Percentiles rank a stretch among this genome's conserved stretches.
Conservation (phyloP, 192 early-diverging fungal genomes). For the Lobosporangium transversale region DNA sequence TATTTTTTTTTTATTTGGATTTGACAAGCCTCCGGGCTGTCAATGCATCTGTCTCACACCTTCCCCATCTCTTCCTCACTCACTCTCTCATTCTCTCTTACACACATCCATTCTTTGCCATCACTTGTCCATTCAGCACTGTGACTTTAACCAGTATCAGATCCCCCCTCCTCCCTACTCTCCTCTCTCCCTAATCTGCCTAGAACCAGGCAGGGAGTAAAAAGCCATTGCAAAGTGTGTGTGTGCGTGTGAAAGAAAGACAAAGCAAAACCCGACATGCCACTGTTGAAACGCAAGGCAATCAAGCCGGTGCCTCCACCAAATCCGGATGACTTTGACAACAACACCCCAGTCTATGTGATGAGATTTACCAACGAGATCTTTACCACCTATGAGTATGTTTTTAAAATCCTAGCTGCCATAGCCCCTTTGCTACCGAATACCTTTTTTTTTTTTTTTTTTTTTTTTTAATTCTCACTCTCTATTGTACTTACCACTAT, state of each 20-base stretch:
- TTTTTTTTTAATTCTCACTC: too few species aligned
- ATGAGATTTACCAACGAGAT: slow-evolving; percentile 66
- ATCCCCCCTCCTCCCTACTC: background rate
- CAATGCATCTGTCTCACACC: too few species aligned
- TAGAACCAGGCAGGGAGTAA: background rate
- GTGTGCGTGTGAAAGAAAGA: too few species aligned
- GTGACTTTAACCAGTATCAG: background rate
- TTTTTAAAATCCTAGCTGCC: background rate
- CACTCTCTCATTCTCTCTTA: background rate
- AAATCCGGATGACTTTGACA: slow-evolving; percentile 41
- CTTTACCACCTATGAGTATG: slow-evolving; percentile 69
- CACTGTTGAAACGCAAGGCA: slow-evolving; percentile 47
- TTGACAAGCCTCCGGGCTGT: too few species aligned
- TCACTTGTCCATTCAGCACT: background rate
- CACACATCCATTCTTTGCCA: background rate
- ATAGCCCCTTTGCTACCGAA: background rate
- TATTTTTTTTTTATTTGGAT: too few species aligned
- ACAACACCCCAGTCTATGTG: slow-evolving; percentile 60
- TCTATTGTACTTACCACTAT: too few species aligned
- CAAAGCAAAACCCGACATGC: slow-evolving; percentile 15
- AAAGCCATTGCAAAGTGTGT: too few species aligned
- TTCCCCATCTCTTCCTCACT: background rate
- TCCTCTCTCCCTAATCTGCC: background rate
- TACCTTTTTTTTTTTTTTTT: background rate
- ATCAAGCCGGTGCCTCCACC: slow-evolving; percentile 48